A percentile compares a stretch with the other conserved stretches of the same genome.
Evolutionary conservation across 1,284 basidiomycete genomes (phyloP).

Genomic region (Trichosporon coremiiforme): DNA sequence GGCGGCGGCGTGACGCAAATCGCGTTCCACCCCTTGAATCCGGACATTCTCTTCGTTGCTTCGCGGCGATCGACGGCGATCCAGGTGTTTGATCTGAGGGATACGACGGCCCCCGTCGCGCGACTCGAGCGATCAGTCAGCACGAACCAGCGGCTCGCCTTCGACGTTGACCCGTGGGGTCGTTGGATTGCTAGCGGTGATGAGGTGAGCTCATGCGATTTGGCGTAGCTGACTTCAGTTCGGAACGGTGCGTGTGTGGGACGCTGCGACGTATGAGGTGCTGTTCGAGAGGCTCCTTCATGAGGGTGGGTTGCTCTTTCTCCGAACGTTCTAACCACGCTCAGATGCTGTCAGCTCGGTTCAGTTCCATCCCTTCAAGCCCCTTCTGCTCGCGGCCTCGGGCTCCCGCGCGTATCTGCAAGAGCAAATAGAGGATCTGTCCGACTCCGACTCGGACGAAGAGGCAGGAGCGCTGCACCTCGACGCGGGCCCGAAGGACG

Average conservation of each 20-base stretch:
- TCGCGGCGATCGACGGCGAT: conserved; percentile 69
- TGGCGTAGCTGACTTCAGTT: conserved; percentile 30
- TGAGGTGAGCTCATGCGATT: conserved; percentile 60
- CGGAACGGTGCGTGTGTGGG: conserved; percentile 48
- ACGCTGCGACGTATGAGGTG: conserved; percentile 34
- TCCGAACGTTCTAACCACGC: neutral
- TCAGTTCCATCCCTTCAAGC: conserved; percentile 50
- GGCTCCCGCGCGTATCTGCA: conserved; percentile 39
- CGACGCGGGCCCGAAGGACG: conserved; percentile 12
- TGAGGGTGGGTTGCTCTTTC: conserved; percentile 26
- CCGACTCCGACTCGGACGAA: conserved; percentile 20
- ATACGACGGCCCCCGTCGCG: conserved; percentile 57
- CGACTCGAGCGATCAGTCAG: conserved; percentile 39
- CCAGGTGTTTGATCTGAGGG: conserved; percentile 75
- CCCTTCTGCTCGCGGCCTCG: conserved; percentile 42
- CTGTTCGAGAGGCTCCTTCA: conserved; percentile 29
- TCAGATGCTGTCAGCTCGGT: conserved; percentile 50
- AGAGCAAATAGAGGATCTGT: conserved; percentile 5
- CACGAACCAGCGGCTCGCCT: conserved; percentile 75
- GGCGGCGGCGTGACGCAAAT: conserved; percentile 75
- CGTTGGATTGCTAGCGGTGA: conserved; percentile 70
- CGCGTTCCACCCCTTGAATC: conserved; percentile 71
- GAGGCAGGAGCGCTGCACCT: conserved; percentile 12
- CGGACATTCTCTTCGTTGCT: conserved; percentile 73
- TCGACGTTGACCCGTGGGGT: conserved; percentile 75